A percentile compares a stretch with the other conserved stretches of the same genome.
Evolutionary conservation across 371 early-diverging fungal genomes (phyloP).

Genomic region (Mortierella sp.): DNA sequence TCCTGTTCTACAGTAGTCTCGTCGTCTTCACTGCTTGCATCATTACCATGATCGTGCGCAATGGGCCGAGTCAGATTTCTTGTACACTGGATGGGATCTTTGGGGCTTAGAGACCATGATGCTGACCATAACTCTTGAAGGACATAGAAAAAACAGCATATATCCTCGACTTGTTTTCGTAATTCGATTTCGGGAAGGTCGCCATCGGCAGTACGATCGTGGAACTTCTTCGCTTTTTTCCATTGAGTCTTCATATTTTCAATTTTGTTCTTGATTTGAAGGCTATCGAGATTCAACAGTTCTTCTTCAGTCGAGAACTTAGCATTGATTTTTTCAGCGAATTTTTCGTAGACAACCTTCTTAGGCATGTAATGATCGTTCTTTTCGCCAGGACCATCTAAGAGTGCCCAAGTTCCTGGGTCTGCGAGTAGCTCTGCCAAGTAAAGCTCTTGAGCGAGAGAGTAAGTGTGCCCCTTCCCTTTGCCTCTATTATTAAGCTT

Average conservation of each 20-base stretch:
- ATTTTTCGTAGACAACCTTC: slow-evolving; percentile 1
- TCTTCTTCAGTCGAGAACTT: slow-evolving; percentile 9
- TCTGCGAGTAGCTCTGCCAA: slow-evolving; percentile 13
- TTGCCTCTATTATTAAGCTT: neutral
- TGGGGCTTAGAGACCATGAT: slow-evolving; percentile 9
- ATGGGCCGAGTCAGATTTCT: neutral
- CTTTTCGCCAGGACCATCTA: slow-evolving; percentile 15
- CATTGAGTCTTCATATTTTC: slow-evolving; percentile 10
- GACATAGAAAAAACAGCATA: slow-evolving; percentile 10
- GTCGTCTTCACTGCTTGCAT: neutral
- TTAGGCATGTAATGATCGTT: slow-evolving; percentile 4
- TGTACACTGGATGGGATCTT: slow-evolving; percentile 2
- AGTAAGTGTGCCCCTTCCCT: neutral
- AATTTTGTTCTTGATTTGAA: slow-evolving; percentile 18
- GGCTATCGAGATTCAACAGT: neutral
- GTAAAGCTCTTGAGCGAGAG: neutral
- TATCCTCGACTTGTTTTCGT: neutral
- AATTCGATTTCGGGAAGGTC: neutral
- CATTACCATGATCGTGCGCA: neutral
- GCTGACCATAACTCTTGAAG: slow-evolving; percentile 1
- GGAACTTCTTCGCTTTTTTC: neutral
- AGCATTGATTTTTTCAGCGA: slow-evolving; percentile 11
- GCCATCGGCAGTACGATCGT: slow-evolving; percentile 1
- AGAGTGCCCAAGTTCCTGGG: slow-evolving; percentile 9
- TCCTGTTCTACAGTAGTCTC: slow-evolving; percentile 3